Conservation (phyloP, 495 filamentous ascomycete genomes). For the Hypoxylon fragiforme region DNA sequence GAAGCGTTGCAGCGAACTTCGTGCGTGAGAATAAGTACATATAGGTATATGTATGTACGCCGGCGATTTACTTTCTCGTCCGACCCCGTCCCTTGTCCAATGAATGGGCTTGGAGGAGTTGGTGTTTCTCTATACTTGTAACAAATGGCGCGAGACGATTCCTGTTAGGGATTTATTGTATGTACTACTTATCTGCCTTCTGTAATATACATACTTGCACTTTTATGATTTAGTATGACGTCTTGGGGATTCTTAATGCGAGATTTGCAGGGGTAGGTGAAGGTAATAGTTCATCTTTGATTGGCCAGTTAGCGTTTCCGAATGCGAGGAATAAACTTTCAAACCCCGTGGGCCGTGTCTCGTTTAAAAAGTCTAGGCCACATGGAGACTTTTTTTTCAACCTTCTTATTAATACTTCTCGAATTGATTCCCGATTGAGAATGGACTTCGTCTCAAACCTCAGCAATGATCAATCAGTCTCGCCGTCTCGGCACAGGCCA, state of each 20-base stretch:
- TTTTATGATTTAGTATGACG: no score
- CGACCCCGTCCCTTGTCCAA: no score
- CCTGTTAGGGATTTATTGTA: not conserved
- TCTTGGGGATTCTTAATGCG: no score
- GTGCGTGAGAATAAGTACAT: no score
- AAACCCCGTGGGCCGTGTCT: no score
- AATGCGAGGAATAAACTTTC: no score
- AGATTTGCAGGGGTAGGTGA: no score
- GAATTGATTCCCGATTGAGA: conserved; percentile 21
- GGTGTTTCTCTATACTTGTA: conserved; percentile 1
- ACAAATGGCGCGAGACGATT: conserved; percentile 7
- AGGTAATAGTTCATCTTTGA: no score
- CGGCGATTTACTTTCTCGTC: conserved; percentile 4
- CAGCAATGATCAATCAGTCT: not conserved
- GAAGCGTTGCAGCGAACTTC: no score
- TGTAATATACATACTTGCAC: not conserved
- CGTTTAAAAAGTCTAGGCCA: not conserved
- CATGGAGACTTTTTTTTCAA: no score
- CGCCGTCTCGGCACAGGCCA: conserved; percentile 9
- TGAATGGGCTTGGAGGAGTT: conserved; percentile 14
- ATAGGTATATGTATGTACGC: conserved; percentile 11
- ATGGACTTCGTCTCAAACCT: conserved; percentile 32
- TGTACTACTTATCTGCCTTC: not conserved
- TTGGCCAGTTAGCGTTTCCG: no score
- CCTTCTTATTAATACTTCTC: conserved; percentile 1